A percentile compares a stretch with the other conserved stretches of the same genome.
These are phyloP conservation scores for Lipomyces anomalus DNA, from an alignment of 805 yeast genomes.

Conservation along the genomic window DNA sequence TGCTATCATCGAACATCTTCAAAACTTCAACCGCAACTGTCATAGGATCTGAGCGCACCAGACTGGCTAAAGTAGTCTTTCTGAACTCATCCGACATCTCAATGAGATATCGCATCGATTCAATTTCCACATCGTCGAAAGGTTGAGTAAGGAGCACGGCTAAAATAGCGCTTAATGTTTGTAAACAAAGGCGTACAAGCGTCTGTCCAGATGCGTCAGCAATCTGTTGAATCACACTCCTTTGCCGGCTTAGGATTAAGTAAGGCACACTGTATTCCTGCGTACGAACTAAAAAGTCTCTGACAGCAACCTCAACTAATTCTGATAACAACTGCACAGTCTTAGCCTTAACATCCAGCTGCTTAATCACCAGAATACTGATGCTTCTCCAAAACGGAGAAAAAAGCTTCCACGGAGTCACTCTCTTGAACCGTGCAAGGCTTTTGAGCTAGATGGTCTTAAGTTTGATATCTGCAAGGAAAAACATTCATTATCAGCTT, in stretches of 20 bases:
- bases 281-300: constrained; percentile 62
- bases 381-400: constrained; percentile 75
- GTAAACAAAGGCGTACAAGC: constrained; percentile 45
- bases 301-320: constrained; percentile 55
- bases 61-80: constrained; percentile 30
- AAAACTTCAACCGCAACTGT: constrained; percentile 34
- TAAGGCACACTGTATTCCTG: constrained; percentile 71
- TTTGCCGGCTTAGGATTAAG: constrained; percentile 59
- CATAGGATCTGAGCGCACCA: constrained; percentile 27
- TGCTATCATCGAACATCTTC: constrained; percentile 37
- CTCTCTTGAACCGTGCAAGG: constrained; percentile 45
- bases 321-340: constrained; percentile 58
- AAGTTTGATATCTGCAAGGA: too few species aligned
- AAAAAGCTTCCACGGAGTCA: constrained; percentile 72
- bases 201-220: constrained; percentile 47
- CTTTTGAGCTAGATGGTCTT: constrained; percentile 8
- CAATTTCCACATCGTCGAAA: constrained; percentile 43
- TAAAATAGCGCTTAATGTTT: constrained; percentile 47
- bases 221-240: constrained; percentile 56
- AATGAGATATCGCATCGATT: constrained; percentile 48
- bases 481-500: constrained; percentile 41
- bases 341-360: constrained; percentile 44
- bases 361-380: constrained; percentile 56
- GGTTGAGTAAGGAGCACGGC: constrained; percentile 55
- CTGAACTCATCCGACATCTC: constrained; percentile 49